Conservation (phyloP, 1,284 basidiomycete species). For the Cryptococcus neoformans region DNA sequence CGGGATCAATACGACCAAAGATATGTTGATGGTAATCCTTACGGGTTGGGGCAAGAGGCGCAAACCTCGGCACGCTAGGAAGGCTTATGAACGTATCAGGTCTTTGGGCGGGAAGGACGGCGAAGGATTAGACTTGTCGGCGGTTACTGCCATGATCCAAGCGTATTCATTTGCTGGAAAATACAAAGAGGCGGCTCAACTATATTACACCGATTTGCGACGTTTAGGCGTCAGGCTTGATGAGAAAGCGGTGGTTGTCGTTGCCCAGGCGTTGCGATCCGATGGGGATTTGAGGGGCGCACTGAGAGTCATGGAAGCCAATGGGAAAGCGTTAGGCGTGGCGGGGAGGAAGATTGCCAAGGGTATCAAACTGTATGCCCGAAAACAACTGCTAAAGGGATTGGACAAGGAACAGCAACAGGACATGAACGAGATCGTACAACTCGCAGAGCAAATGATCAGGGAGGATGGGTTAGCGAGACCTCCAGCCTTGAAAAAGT, state of each 20-base stretch:
- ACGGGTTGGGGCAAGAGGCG: conserved; percentile 14
- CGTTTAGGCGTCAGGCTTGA: conserved; percentile 7
- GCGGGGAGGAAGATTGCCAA: conserved; percentile 4
- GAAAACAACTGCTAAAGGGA: not conserved
- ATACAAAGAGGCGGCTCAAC: conserved; percentile 5
- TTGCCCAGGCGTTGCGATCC: conserved; percentile 10
- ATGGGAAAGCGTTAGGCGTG: not conserved
- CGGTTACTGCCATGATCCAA: conserved; percentile 15
- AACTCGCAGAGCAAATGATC: not conserved
- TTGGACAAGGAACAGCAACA: not conserved
- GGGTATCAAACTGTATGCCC: conserved; percentile 4
- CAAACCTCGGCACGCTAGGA: not conserved
- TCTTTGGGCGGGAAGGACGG: not conserved
- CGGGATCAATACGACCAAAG: conserved; percentile 11
- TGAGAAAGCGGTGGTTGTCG: conserved; percentile 8
- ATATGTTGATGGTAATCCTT: conserved; percentile 29
- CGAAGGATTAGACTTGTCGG: not conserved
- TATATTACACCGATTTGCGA: conserved; percentile 12
- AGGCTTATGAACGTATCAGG: conserved; percentile 9
- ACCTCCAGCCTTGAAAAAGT: not conserved
- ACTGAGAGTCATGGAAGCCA: conserved; percentile 2
- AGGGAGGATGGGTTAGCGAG: not conserved
- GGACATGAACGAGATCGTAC: not conserved
- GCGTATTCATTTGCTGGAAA: conserved; percentile 3
- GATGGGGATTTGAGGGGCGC: conserved; percentile 7